A percentile compares a stretch with the other conserved stretches of the same genome.
Conservation (phyloP, 164 flowering plant genomes). For the Magnolia kwangsiensis region DNA sequence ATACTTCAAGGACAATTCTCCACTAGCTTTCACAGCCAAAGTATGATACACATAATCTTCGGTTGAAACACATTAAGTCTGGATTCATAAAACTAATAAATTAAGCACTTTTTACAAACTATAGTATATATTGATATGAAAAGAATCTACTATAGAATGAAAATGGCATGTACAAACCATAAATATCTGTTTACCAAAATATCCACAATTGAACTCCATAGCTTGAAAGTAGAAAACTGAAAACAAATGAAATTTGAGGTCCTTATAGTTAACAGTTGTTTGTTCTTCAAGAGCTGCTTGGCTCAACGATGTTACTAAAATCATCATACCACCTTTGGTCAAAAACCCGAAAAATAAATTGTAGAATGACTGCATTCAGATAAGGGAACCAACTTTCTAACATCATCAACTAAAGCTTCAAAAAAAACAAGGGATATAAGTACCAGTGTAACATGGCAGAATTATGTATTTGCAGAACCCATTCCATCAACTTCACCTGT, state of each 20-base stretch:
- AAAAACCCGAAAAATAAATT: slow-evolving; percentile 60
- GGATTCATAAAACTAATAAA: neutral
- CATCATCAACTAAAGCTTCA: neutral
- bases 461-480: slow-evolving; percentile 77
- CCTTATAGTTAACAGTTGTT: slow-evolving; percentile 49
- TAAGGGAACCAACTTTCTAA: neutral
- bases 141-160: too few relatives aligned
- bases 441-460: slow-evolving; percentile 71
- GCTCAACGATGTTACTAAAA: slow-evolving; percentile 84
- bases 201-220: too few relatives aligned
- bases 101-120: neutral
- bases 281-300: slow-evolving; percentile 90
- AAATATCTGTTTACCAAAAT: too few relatives aligned
- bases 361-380: slow-evolving; percentile 5
- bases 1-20: too few relatives aligned
- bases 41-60: too few relatives aligned
- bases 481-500: slow-evolving; percentile 85
- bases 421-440: slow-evolving; percentile 3
- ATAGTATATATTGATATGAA: too few relatives aligned
- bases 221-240: too few relatives aligned
- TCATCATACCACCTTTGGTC: slow-evolving; percentile 81
- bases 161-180: too few relatives aligned
- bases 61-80: too few relatives aligned
- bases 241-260: too few relatives aligned
- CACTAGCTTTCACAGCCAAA: too few relatives aligned